Evolutionary conservation across 2,329 filamentous ascomycete species (phyloP), one percentile per base, ranked within the genome.

Genomic region (Fonsecaea pedrosoi): DNA sequence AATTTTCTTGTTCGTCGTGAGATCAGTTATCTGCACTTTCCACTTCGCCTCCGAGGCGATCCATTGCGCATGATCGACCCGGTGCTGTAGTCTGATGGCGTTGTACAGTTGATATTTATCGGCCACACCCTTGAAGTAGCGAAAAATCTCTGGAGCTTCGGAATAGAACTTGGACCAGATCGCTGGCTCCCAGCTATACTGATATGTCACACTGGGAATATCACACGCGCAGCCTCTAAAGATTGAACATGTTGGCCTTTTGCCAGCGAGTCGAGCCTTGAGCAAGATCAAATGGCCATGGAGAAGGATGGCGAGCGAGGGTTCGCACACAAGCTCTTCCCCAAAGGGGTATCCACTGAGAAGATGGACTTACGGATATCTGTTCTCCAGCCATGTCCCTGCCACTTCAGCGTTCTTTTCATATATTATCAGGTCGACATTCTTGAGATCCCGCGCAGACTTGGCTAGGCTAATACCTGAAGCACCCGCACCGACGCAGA

Each of bases 221-320:
- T 84, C 81, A 72, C 81, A 81, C 30, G 78, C 75, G 72, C 81
- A 79, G 9, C 80, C 80, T 4, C 18, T 54, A 50, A 32, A 32
- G 30, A 32, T 32, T 32, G 30, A 32, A 32, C 30, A 32, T 32
- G 30, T 32, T 32, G 6, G 30, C 30, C 30, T 32, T 32, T 32
- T 32, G 2, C 30, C 6, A 32, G 4, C 30, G 6, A 32, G 30
- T 32, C 30, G 4, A 32, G 30, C 30, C 30, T 32, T 32, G 30
- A 32, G 30, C 30, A 32, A 32, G 30, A 32, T 32, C 4, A 32
- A 4, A 32, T 32, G 30, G 30, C 30, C 30, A 32, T 32, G 6
- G 30, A 32, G 30, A 32, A 32, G 30, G 30, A 32, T 6, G 30
- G 30, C 6, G 30, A 32, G 30, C 30, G 30, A 32, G 30, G 30